Evolutionary conservation across 1,284 basidiomycete genomes (phyloP).

Genomic region (Tilletia setariae): DNA sequence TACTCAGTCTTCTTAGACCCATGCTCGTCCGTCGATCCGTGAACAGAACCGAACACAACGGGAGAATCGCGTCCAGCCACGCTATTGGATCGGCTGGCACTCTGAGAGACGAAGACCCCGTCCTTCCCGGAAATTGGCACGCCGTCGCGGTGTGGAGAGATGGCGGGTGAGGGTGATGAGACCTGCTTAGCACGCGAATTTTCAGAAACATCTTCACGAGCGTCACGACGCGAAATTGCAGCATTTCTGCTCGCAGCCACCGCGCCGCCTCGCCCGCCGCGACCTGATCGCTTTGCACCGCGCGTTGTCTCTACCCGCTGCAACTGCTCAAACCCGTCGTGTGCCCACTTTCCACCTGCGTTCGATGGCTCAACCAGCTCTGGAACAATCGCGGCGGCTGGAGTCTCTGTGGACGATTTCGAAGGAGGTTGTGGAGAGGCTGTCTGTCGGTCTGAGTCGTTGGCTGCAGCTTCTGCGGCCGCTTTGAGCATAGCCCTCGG

Average conservation of each 20-base stretch:
- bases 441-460: background rate
- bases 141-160: background rate
- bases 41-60: conserved; percentile 8
- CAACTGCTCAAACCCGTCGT: conserved; percentile 10
- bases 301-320: background rate
- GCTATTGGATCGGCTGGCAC: conserved; percentile 11
- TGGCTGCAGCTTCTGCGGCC: background rate
- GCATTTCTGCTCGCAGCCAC: background rate
- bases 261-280: background rate
- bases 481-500: conserved; percentile 10
- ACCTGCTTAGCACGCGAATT: background rate
- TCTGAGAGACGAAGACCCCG: conserved; percentile 10
- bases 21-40: background rate
- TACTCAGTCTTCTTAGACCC: background rate
- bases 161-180: background rate
- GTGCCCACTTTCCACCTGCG: background rate
- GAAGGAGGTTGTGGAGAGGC: background rate
- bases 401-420: background rate
- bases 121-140: conserved; percentile 4
- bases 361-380: too few species aligned
- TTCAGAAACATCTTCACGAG: too few species aligned
- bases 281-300: background rate
- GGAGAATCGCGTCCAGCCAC: conserved; percentile 6
- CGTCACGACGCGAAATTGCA: too few species aligned
- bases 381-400: background rate